Percentiles rank a stretch among this genome's conserved stretches.
Conservation (phyloP, 139 green algal species). For the Eudorina sp. region DNA sequence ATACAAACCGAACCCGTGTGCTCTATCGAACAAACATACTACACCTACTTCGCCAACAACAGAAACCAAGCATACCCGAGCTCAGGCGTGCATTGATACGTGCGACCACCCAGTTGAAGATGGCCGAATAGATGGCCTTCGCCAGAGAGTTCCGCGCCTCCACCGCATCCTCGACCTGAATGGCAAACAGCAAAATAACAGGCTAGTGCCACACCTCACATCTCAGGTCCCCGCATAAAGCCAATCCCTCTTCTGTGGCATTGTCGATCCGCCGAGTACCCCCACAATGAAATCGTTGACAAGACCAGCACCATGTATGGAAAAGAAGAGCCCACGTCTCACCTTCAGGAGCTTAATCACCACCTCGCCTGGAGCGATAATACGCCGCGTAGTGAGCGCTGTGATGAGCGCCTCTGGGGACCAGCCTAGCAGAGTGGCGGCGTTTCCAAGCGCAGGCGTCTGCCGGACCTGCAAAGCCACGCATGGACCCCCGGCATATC, state of each 20-base stretch:
- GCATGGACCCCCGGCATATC: background rate
- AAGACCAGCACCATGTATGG: background rate
- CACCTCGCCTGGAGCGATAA: conserved; percentile 72
- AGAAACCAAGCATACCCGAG: conserved; percentile 50
- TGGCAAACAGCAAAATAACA: background rate
- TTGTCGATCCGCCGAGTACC: too few species aligned
- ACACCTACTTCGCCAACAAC: too few species aligned
- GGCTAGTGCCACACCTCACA: too few species aligned
- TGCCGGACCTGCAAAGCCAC: conserved; percentile 37
- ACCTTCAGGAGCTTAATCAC: conserved; percentile 80
- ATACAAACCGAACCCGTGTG: too few species aligned
- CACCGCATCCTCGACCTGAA: conserved; percentile 63
- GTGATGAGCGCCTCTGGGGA: conserved; percentile 61
- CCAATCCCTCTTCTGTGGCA: too few species aligned
- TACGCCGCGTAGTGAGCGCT: conserved; percentile 69
- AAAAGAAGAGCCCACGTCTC: background rate
- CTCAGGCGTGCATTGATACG: conserved; percentile 79
- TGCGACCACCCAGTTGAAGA: conserved; percentile 85
- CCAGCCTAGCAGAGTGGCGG: conserved; percentile 72
- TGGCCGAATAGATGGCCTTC: conserved; percentile 88
- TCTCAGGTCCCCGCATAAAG: too few species aligned
- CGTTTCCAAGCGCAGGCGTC: conserved; percentile 49
- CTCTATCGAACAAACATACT: too few species aligned
- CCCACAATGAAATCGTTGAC: too few species aligned
- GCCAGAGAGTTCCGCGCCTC: conserved; percentile 86